Evolutionary conservation across 73 alveolate genomes (phyloP).

Genomic region (Symbiodinium pilosum): DNA sequence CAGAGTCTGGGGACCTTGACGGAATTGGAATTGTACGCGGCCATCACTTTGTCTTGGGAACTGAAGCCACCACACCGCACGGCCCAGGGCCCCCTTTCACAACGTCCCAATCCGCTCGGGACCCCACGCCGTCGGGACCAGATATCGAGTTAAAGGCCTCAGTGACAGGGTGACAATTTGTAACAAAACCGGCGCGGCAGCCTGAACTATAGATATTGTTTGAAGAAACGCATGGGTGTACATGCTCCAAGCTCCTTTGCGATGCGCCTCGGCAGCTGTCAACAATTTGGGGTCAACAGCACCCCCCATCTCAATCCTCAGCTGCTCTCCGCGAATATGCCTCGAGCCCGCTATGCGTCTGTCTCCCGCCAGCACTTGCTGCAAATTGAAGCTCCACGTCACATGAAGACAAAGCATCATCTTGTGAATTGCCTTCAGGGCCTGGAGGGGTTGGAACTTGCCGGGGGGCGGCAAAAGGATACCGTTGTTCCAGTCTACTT

Average conservation of each 20-base stretch:
- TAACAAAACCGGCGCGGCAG: not conserved
- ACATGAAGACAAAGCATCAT: not conserved
- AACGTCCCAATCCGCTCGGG: constrained; percentile 17
- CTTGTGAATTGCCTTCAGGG: constrained; percentile 22
- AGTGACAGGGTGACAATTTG: not conserved
- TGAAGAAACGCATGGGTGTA: too few relatives aligned
- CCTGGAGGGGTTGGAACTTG: constrained; percentile 20
- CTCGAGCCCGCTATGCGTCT: not conserved
- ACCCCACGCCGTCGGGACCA: constrained; percentile 1
- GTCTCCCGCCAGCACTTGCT: not conserved
- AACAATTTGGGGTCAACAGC: constrained; percentile 48
- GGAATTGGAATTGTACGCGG: too few relatives aligned
- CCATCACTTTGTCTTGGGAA: too few relatives aligned
- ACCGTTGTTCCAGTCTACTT: constrained; percentile 9
- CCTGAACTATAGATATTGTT: too few relatives aligned
- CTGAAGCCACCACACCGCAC: not conserved
- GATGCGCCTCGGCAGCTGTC: constrained; percentile 63
- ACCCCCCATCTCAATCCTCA: constrained; percentile 52
- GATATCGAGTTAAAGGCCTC: not conserved
- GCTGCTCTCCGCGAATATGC: not conserved
- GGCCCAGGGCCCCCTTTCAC: constrained; percentile 13
- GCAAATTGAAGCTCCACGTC: not conserved
- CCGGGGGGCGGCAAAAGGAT: not conserved
- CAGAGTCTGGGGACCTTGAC: too few relatives aligned
- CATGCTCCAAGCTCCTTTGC: too few relatives aligned